Evolutionary conservation across 1,139 yeast genomes (phyloP), one percentile per base, ranked within the genome.

Genomic region (Suhomyces taliae): DNA sequence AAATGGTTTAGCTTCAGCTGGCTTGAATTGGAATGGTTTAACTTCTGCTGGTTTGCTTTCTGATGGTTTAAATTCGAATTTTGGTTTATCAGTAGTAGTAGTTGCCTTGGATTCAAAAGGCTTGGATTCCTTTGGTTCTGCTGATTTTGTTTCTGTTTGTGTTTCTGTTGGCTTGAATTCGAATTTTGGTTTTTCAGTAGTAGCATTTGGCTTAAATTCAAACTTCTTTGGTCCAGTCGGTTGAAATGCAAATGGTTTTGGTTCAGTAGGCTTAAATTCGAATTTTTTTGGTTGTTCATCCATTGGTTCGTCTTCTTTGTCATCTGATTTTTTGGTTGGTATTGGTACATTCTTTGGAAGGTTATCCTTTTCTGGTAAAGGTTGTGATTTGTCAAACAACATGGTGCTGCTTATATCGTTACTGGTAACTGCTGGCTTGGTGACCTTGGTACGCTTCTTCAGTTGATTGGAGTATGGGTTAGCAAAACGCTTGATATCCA

Each of bases 391-490:
- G 47, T 68, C 71, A 49, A 64, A 72, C 31, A 69, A 62, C 8
- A 71, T 61, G 1, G 78, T 70, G 39, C 69, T 67, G 35, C 64
- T 60, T 24, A 74, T 72, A 44, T 69, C 75, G 39, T 65, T 66
- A 8, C 77, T 77, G 6, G 69, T 67, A 2, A 70, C 51, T 15
- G 56, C 45, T 3, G 35, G 19, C 29, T 36, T 39, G 5, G 37
- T 35, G 11, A 40, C 40, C 38, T 50, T 50, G 19, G 50, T 29
- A 48, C 58, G 55, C 44, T 61, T 64, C 27, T 57, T 58, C 15
- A 61, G 51, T 27, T 48, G 54, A 3, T 71, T 57, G 3, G 82
- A 69, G 59, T 81, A 82, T 0, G 87, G 87, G 53, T 82, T 82
- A 7, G 82, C 70, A 49, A 77, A 74, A 39, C 69, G 68, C 45